Evolutionary conservation across 1,139 yeast genomes (phyloP).

Genomic region (Saccharomyces hybrid): DNA sequence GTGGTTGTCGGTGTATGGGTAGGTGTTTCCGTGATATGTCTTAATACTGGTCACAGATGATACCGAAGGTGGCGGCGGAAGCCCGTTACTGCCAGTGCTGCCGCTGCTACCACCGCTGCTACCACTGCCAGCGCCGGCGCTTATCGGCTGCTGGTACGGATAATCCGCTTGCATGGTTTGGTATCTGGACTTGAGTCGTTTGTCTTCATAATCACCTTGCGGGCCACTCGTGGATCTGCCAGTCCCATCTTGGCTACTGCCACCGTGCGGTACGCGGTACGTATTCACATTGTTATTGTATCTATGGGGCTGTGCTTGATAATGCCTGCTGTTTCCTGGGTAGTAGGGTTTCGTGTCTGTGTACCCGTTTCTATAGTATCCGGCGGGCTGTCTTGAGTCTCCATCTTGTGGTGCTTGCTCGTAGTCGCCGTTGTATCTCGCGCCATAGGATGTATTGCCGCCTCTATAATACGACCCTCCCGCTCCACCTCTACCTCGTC

Average conservation of each 20-base stretch:
- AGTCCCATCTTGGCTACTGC: background rate
- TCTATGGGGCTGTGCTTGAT: background rate
- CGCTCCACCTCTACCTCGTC: background rate
- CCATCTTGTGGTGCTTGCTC: background rate
- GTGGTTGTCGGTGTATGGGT: background rate
- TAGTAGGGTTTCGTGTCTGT: background rate
- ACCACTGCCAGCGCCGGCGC: background rate
- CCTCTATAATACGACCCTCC: background rate
- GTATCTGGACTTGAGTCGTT: background rate
- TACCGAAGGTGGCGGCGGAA: constrained; percentile 1
- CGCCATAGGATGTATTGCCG: background rate
- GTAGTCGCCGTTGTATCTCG: background rate
- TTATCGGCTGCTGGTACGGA: background rate
- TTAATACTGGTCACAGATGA: background rate
- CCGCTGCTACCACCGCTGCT: background rate
- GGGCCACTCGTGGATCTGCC: background rate
- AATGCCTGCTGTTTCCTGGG: background rate
- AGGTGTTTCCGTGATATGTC: background rate
- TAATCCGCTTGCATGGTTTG: background rate
- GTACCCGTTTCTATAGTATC: background rate
- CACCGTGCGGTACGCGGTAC: background rate
- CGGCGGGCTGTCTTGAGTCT: background rate
- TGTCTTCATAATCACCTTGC: background rate
- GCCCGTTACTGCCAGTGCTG: background rate
- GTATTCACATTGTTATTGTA: background rate